Evolutionary conservation across 306 rosid species (phyloP).

Genomic region (Medicago truncatula): MtrunA17r5.0-ANR NC_053046.1:33466501-33467000

Average conservation of each 20-base stretch:
- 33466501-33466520: neutral
- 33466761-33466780: conserved; percentile 8
- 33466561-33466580: neutral
- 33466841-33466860: conserved; percentile 32
- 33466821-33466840: conserved; percentile 36
- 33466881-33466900: conserved; percentile 39
- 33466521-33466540: conserved; percentile 14
- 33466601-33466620: conserved; percentile 17
- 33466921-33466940: conserved; percentile 40
- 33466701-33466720: conserved; percentile 39
- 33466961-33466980: conserved; percentile 26
- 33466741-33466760: conserved; percentile 40
- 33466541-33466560: neutral
- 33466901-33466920: conserved; percentile 30
- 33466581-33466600: conserved; percentile 1
- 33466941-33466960: conserved; percentile 1
- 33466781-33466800: conserved; percentile 4
- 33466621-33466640: conserved; percentile 40
- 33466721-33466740: conserved; percentile 16
- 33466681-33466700: conserved; percentile 28
- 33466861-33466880: conserved; percentile 31
- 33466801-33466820: conserved; percentile 29
- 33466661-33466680: conserved; percentile 4
- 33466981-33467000: neutral
- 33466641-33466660: conserved; percentile 24